Conservation (phyloP, 129 eudicot species). For the Ambrosia trifida region DNA sequence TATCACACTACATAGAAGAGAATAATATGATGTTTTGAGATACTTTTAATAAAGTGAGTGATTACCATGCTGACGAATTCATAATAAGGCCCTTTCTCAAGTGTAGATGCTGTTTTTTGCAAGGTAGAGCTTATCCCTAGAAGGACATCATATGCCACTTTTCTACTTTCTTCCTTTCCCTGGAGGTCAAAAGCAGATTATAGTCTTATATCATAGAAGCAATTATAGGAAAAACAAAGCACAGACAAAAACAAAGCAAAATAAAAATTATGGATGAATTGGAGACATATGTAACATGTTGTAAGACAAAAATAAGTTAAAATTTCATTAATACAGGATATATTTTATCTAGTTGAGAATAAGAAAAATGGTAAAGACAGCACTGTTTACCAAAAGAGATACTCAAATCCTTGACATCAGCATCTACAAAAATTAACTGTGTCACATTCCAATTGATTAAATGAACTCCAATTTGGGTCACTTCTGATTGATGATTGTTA, state of each 20-base stretch:
- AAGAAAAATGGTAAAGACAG: neutral
- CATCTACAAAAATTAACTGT: neutral
- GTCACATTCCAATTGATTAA: neutral
- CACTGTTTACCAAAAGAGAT: neutral
- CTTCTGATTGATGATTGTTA: neutral
- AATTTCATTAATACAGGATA: conserved; percentile 1
- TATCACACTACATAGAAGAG: neutral
- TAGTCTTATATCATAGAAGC: neutral
- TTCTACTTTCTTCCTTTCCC: conserved; percentile 82
- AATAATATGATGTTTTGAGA: conserved; percentile 4
- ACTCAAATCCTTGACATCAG: neutral
- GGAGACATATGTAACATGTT: neutral
- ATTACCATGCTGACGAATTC: conserved; percentile 80
- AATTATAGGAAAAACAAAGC: neutral
- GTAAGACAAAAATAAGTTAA: neutral
- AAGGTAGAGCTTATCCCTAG: conserved; percentile 61
- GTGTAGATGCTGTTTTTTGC: conserved; percentile 50
- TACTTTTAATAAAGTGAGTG: conserved; percentile 13
- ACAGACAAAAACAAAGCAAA: neutral
- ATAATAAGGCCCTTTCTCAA: conserved; percentile 54
- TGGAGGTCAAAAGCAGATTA: conserved; percentile 31
- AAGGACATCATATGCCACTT: conserved; percentile 79
- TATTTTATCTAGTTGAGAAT: neutral
- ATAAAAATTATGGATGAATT: neutral
- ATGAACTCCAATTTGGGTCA: neutral